Conservation (phyloP, 1,139 yeast species). For the Protomyces inundatus region DNA sequence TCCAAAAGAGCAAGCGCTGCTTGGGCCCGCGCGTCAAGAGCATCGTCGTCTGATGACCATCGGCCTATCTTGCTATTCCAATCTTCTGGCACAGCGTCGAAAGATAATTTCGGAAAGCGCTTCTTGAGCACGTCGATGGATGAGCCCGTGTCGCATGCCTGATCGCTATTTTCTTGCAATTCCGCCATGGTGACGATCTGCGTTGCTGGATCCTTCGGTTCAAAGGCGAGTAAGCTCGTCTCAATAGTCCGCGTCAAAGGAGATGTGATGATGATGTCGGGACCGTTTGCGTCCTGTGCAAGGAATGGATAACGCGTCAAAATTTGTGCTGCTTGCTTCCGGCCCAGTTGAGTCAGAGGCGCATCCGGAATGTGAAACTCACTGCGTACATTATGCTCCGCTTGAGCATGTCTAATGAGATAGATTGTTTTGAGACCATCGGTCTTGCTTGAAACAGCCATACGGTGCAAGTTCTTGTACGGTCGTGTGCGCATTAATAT, state of each 20-base stretch:
- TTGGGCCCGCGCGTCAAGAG: conserved; percentile 22
- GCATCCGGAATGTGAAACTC: conserved; percentile 30
- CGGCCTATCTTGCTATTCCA: conserved; percentile 27
- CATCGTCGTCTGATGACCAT: conserved; percentile 22
- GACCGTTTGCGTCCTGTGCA: neutral
- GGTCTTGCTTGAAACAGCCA: too few relatives aligned
- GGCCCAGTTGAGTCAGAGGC: conserved; percentile 27
- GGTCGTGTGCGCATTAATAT: too few relatives aligned
- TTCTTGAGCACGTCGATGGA: neutral
- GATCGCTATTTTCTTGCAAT: conserved; percentile 27
- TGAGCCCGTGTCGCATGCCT: conserved; percentile 30
- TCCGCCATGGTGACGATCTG: conserved; percentile 19
- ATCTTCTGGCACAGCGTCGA: conserved; percentile 15
- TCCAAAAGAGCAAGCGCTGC: conserved; percentile 5
- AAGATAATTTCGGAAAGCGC: conserved; percentile 18
- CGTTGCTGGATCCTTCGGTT: neutral
- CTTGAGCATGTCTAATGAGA: conserved; percentile 36
- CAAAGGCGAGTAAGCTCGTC: conserved; percentile 28
- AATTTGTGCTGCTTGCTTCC: conserved; percentile 26
- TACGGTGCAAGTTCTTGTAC: too few relatives aligned
- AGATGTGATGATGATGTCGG: conserved; percentile 30
- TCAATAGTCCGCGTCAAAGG: conserved; percentile 31
- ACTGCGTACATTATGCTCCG: conserved; percentile 29
- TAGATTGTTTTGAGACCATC: conserved; percentile 21
- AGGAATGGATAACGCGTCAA: conserved; percentile 5